phyloP scores from a whole-genome alignment of 140 eudicot genomes.

The Senecio squalidus region DNA sequence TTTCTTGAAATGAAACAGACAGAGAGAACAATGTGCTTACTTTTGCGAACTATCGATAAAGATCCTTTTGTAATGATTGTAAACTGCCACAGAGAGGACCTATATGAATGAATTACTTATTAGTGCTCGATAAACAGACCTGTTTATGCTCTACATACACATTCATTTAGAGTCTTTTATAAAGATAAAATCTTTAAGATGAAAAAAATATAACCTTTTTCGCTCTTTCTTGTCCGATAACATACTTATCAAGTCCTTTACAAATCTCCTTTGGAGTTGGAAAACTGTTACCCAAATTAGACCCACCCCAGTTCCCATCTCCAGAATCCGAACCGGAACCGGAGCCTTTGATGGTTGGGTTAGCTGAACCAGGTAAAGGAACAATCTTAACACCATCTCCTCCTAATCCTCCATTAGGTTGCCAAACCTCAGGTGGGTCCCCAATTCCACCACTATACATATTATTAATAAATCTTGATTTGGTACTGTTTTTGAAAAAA shows the following conservation, averaged over 20 bases:
- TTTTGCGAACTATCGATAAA: slow-evolving; percentile 53
- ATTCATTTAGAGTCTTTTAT: not conserved
- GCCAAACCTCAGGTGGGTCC: slow-evolving; percentile 94
- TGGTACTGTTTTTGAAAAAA: slow-evolving; percentile 3
- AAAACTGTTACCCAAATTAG: slow-evolving; percentile 54
- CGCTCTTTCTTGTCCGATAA: slow-evolving; percentile 83
- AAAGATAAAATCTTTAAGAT: slow-evolving; percentile 1
- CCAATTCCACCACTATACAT: slow-evolving; percentile 31
- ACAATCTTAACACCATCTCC: slow-evolving; percentile 34
- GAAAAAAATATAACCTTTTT: slow-evolving; percentile 58
- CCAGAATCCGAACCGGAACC: slow-evolving; percentile 45
- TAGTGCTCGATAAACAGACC: not conserved
- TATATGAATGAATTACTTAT: slow-evolving; percentile 22
- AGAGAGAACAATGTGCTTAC: slow-evolving; percentile 35
- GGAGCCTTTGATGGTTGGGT: slow-evolving; percentile 21
- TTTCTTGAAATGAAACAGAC: not conserved
- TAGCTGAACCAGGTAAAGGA: slow-evolving; percentile 2
- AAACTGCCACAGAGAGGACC: slow-evolving; percentile 97
- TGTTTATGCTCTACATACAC: not conserved
- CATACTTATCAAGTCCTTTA: slow-evolving; percentile 83
- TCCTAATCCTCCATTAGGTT: slow-evolving; percentile 76
- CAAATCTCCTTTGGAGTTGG: slow-evolving; percentile 88
- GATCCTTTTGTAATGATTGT: slow-evolving; percentile 94
- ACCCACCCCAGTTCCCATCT: slow-evolving; percentile 75
- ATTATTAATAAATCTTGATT: slow-evolving; percentile 5